Conservation (phyloP, 306 rosid species). For the Myrica gale region DNA sequence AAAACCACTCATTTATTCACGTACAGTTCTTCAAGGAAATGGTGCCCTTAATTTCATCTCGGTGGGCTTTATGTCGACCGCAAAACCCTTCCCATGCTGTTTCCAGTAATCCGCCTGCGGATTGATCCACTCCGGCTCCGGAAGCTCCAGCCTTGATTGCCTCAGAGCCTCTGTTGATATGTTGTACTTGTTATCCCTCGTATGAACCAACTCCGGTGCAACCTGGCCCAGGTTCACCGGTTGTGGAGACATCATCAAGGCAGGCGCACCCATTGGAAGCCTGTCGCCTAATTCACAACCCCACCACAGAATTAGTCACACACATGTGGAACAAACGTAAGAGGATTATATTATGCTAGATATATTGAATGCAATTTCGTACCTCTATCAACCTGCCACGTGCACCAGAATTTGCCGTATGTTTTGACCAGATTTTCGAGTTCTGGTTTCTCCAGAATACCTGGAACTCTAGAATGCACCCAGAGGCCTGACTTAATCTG, state of each 20-base stretch:
- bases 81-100: slow-evolving; percentile 46
- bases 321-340: neutral
- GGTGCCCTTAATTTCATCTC: slow-evolving; percentile 37
- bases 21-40: slow-evolving; percentile 21
- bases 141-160: slow-evolving; percentile 34
- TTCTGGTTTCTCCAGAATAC: slow-evolving; percentile 57
- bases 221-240: slow-evolving; percentile 31
- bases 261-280: slow-evolving; percentile 49
- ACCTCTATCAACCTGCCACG: slow-evolving; percentile 94
- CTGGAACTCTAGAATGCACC: slow-evolving; percentile 70
- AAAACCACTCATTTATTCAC: too few relatives aligned
- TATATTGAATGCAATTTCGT: neutral
- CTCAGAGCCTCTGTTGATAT: slow-evolving; percentile 35
- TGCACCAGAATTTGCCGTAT: slow-evolving; percentile 90
- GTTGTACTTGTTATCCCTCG: slow-evolving; percentile 45
- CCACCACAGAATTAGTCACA: neutral
- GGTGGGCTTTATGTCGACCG: slow-evolving; percentile 29
- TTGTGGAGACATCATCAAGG: slow-evolving; percentile 51
- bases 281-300: slow-evolving; percentile 30
- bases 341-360: neutral
- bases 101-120: slow-evolving; percentile 57
- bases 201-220: slow-evolving; percentile 31
- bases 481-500: slow-evolving; percentile 65
- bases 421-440: slow-evolving; percentile 59
- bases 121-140: slow-evolving; percentile 43